Evolutionary conservation across 1,284 basidiomycete species (phyloP).

Genomic region (Ustilago lituana): DNA sequence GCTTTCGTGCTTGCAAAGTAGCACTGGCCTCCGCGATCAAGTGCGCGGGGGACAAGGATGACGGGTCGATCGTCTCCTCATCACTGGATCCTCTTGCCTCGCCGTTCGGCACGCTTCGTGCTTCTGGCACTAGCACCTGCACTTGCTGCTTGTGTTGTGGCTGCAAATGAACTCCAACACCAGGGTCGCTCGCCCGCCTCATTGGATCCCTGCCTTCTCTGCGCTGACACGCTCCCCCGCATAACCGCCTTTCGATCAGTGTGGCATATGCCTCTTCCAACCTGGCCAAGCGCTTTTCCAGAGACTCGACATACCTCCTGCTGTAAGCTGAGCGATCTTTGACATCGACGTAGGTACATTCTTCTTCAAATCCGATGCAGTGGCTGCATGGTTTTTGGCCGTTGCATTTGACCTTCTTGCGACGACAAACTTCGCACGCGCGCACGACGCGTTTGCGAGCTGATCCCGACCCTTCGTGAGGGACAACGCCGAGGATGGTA

Average conservation of each 20-base stretch:
- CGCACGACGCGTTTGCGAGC: slow-evolving; percentile 43
- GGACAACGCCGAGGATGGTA: not conserved
- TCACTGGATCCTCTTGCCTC: too few relatives aligned
- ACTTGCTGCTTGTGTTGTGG: not conserved
- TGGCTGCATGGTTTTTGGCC: slow-evolving; percentile 49
- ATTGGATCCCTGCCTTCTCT: not conserved
- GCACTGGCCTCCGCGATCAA: slow-evolving; percentile 3
- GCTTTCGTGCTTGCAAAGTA: not conserved
- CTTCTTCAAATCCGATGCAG: slow-evolving; percentile 43
- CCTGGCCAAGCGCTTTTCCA: slow-evolving; percentile 37
- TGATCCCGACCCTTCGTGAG: slow-evolving; percentile 24
- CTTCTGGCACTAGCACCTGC: too few relatives aligned
- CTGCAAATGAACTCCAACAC: not conserved
- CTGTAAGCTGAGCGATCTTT: slow-evolving; percentile 48
- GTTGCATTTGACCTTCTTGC: slow-evolving; percentile 57
- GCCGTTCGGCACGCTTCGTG: too few relatives aligned
- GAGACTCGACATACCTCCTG: slow-evolving; percentile 46
- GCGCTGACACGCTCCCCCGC: not conserved
- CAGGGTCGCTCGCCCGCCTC: slow-evolving; percentile 9
- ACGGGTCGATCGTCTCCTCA: not conserved
- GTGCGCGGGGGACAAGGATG: not conserved
- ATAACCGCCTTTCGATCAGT: not conserved
- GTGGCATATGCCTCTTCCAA: slow-evolving; percentile 22
- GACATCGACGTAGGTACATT: slow-evolving; percentile 47
- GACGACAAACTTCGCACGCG: slow-evolving; percentile 51